Evolutionary conservation across 208 protist genomes (phyloP), one percentile per base, ranked within the genome.

Genomic region (Trypanosoma cruzi): DNA sequence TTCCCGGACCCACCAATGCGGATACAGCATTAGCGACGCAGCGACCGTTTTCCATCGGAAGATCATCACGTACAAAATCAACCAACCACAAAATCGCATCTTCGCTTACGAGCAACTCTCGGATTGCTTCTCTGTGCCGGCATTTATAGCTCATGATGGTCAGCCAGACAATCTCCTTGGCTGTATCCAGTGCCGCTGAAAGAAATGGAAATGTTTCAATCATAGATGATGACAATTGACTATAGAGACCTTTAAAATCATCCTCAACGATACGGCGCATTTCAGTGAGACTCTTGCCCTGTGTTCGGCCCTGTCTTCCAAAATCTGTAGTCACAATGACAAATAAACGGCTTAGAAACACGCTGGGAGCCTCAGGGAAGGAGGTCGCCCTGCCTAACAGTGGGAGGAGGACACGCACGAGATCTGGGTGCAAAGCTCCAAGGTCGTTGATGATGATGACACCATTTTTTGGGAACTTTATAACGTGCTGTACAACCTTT

Each of bases 271-370:
- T 78, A 5, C 63, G 63, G 44, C 80, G 83, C 76, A 92, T 85
- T 72, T 92, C 83, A 7, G 40, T 55, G 6, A 89, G 40, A 44
- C 80, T 84, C 68, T 87, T 88, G 31, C 86, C 86, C 14, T 77
- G 86, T 13, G 86, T 92, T 28, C 83, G 63, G 5, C 87, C 87
- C 56, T 93, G 77, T 5, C 76, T 70, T 14, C 87, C 84, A 75
- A 93, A 89, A 73, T 93, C 87, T n/a, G 87, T 93, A 32, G 87
- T 93, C 24, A 93, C 46, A 28, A 93, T 77, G 10, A 93, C 87
- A 24, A 77, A 82, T 60, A 86, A 69, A 16, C 40, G 40, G 32
- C 54, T 28, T 5, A 93, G 68, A 26, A 55, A 53, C 24, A 82
- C 68, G 16, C 22, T 26, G 2, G 80, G 69, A 32, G 68, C 52